phyloP scores from a whole-genome alignment of 176 grass and related monocot species.

The Typha latifolia region DNA sequence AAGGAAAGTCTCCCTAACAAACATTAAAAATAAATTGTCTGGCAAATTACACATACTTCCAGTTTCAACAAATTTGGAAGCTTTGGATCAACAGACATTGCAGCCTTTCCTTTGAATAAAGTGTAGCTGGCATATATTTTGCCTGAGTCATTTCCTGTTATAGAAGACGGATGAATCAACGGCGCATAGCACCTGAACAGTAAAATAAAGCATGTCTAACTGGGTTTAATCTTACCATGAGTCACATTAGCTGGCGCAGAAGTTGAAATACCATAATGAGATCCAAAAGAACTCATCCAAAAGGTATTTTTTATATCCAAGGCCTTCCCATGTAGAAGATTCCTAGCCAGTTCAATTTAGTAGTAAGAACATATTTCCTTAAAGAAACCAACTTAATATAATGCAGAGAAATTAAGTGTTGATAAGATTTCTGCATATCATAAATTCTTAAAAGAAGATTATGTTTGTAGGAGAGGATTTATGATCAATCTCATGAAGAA shows the following conservation, averaged over 20 bases:
- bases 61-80: conserved; percentile 56
- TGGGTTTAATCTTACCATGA: conserved; percentile 20
- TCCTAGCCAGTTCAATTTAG: background rate
- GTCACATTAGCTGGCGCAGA: conserved; percentile 26
- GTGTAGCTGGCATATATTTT: conserved; percentile 57
- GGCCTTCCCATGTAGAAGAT: conserved; percentile 16
- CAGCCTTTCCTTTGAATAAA: conserved; percentile 87
- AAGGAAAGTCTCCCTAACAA: background rate
- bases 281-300: conserved; percentile 39
- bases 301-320: conserved; percentile 29
- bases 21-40: conserved; percentile 8
- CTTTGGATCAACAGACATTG: conserved; percentile 54
- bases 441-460: too few species aligned
- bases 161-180: conserved; percentile 16
- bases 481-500: too few species aligned
- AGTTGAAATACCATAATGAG: conserved; percentile 41
- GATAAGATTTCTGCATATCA: too few species aligned
- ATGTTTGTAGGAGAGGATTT: too few species aligned
- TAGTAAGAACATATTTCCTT: too few species aligned
- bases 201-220: conserved; percentile 2
- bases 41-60: conserved; percentile 39
- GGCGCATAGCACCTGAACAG: background rate
- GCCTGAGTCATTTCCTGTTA: conserved; percentile 22
- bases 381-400: too few species aligned
- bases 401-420: too few species aligned